These are phyloP conservation scores for Hylodesmum podocarpum DNA, from an alignment of 306 rosid genomes.

Conservation along the genomic window DNA sequence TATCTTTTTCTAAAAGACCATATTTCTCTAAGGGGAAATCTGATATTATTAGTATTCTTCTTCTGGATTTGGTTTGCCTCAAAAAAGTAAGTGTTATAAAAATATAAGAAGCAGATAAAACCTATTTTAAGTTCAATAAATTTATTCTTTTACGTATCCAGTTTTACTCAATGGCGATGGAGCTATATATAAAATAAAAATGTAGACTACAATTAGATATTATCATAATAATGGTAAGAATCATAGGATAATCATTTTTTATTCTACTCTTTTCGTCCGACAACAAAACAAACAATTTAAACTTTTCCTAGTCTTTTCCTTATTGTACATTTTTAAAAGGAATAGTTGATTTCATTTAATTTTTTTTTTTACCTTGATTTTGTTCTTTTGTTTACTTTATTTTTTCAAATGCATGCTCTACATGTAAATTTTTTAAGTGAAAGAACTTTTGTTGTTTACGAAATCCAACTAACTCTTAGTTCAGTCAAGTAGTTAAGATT, in stretches of 20 bases:
- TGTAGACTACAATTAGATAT: constrained; percentile 5
- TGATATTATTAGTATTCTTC: not conserved
- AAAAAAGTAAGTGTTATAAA: constrained; percentile 9
- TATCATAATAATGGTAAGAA: not conserved
- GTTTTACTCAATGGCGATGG: constrained; percentile 7
- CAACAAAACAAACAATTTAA: constrained; percentile 30
- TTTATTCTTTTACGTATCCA: not conserved
- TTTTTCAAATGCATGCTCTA: not conserved
- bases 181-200: constrained; percentile 21
- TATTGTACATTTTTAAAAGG: not conserved
- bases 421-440: not conserved
- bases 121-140: not conserved
- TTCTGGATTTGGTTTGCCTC: constrained; percentile 10
- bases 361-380: not conserved
- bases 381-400: not conserved
- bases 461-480: constrained; percentile 10
- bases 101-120: constrained; percentile 12
- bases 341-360: not conserved
- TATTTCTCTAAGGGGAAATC: constrained; percentile 5
- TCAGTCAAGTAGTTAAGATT: constrained; percentile 22
- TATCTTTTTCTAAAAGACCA: not conserved
- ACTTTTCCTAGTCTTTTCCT: not conserved
- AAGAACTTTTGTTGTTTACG: constrained; percentile 19
- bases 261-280: constrained; percentile 21
- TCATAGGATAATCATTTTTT: not conserved